These are phyloP conservation scores for Phytophthora fragariaefolia DNA, from an alignment of 352 stramenopile species.

Conservation along the genomic window DNA sequence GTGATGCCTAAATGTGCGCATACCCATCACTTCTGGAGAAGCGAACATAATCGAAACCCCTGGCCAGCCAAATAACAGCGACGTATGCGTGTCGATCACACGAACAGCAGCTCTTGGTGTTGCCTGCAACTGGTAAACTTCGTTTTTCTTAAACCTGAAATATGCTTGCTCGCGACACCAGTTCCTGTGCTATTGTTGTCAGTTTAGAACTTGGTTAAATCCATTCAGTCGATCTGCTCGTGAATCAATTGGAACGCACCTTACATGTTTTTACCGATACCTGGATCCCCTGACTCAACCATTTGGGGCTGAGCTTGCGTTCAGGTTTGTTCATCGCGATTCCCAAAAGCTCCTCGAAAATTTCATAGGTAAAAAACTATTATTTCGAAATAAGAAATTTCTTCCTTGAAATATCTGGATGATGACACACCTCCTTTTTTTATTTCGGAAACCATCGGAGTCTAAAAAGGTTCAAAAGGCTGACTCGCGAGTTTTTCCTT, in stretches of 20 bases:
- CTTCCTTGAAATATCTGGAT: no score
- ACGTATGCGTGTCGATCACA: background rate
- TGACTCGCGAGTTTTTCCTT: background rate
- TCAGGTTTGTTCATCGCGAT: background rate
- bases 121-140: background rate
- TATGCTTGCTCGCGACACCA: background rate
- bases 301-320: background rate
- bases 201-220: background rate
- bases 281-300: background rate
- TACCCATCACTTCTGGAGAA: background rate
- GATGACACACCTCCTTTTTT: background rate
- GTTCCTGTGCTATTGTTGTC: background rate
- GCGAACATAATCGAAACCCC: background rate
- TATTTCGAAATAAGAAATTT: background rate
- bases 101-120: background rate
- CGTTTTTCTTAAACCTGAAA: background rate
- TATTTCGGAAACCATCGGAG: background rate
- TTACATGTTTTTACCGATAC: background rate
- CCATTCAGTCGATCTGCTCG: background rate
- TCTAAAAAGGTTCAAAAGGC: background rate
- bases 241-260: background rate
- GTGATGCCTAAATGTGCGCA: background rate
- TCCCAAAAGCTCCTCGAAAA: background rate
- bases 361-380: background rate
- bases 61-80: background rate